Evolutionary conservation across 139 green algal genomes (phyloP).

Genomic region (Micromonas pusilla): DNA sequence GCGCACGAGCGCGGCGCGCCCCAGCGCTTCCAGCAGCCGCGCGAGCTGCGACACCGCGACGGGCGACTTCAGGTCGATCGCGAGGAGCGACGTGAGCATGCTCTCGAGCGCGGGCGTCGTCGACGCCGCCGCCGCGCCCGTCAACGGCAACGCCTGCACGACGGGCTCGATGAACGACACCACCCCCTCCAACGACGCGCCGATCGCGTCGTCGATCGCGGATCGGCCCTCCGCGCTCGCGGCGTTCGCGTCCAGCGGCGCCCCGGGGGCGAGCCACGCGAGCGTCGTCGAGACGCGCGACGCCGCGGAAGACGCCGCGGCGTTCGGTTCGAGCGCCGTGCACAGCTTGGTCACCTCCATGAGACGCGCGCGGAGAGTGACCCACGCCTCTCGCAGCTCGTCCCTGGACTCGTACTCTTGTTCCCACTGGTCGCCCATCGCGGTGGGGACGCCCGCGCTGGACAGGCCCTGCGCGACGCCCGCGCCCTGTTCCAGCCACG

Average conservation of each 20-base stretch:
- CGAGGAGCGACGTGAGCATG: background rate
- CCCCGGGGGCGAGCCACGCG: background rate
- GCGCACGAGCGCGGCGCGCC: background rate
- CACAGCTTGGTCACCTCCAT: conserved; percentile 21
- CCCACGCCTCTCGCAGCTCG: conserved; percentile 4
- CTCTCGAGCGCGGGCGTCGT: background rate
- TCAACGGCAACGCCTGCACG: background rate
- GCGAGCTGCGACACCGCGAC: background rate
- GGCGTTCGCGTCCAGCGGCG: background rate
- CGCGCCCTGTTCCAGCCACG: conserved; percentile 4
- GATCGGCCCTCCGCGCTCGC: background rate
- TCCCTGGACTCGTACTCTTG: background rate
- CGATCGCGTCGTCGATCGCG: background rate
- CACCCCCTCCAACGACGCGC: background rate
- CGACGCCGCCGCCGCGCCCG: background rate
- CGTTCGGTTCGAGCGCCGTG: background rate
- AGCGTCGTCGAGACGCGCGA: background rate
- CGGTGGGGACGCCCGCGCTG: background rate
- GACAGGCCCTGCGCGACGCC: conserved; percentile 2
- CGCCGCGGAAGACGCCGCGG: background rate
- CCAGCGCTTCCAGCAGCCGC: conserved; percentile 3
- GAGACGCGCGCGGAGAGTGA: background rate
- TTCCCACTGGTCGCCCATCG: background rate
- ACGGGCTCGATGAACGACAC: background rate
- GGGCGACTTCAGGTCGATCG: background rate